Conservation (phyloP, 495 filamentous ascomycete species). For the Penicillium cinerascens region DNA sequence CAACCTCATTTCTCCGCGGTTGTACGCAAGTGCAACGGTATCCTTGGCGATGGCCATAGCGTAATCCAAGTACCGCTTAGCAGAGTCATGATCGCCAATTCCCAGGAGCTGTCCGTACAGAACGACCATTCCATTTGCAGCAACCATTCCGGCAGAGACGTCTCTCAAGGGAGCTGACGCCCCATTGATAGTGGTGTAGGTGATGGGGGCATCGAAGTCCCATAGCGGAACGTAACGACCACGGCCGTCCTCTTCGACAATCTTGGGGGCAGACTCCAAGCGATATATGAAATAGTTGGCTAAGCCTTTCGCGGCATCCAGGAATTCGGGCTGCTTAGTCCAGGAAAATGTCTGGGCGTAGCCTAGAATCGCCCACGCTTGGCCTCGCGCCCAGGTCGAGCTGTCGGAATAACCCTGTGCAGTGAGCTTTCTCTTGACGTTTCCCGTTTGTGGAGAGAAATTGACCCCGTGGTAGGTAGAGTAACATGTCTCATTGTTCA, state of each 20-base stretch:
- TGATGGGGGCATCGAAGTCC: slow-evolving; percentile 42
- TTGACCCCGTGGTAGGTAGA: slow-evolving; percentile 41
- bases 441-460: slow-evolving; percentile 27
- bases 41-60: slow-evolving; percentile 34
- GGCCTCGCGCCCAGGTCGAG: slow-evolving; percentile 44
- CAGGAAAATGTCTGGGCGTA: slow-evolving; percentile 43
- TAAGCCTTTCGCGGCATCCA: slow-evolving; percentile 24
- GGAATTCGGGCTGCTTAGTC: slow-evolving; percentile 37
- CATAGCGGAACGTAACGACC: slow-evolving; percentile 19
- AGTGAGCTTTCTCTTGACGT: slow-evolving; percentile 31
- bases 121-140: slow-evolving; percentile 39
- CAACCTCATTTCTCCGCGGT: slow-evolving; percentile 4
- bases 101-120: slow-evolving; percentile 25
- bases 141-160: slow-evolving; percentile 37
- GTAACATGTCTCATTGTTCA: neutral
- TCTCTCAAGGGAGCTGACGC: slow-evolving; percentile 22
- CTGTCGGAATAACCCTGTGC: slow-evolving; percentile 38
- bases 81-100: neutral
- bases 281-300: slow-evolving; percentile 37
- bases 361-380: slow-evolving; percentile 47
- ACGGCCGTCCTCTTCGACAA: slow-evolving; percentile 4
- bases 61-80: slow-evolving; percentile 22
- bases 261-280: slow-evolving; percentile 17
- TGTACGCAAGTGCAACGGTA: slow-evolving; percentile 28
- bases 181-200: slow-evolving; percentile 4